A percentile compares a stretch with the other conserved stretches of the same genome.
phyloP scores from a whole-genome alignment of 2,329 filamentous ascomycete species.

The Fusarium stilboides region DNA sequence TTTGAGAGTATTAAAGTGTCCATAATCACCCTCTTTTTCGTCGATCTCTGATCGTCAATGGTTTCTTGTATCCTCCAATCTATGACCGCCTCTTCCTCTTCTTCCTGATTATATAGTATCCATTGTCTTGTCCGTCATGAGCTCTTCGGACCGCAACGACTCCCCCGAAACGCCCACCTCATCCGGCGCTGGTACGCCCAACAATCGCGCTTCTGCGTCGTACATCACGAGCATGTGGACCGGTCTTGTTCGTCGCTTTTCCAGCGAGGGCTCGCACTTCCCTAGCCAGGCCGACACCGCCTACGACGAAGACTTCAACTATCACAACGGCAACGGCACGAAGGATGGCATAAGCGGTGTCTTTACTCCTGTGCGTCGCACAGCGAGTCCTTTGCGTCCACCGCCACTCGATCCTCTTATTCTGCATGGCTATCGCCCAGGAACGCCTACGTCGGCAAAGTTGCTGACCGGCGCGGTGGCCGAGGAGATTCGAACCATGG shows the following conservation, averaged over 20 bases:
- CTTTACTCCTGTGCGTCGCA: conserved; percentile 68
- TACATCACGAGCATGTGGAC: conserved; percentile 64
- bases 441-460: conserved; percentile 72
- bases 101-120: conserved; percentile 2
- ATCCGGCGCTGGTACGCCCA: conserved; percentile 47
- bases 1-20: neutral
- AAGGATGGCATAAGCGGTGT: conserved; percentile 70
- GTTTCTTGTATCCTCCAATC: conserved; percentile 10
- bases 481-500: conserved; percentile 91
- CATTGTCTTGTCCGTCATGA: conserved; percentile 32
- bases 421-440: conserved; percentile 75
- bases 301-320: conserved; percentile 34
- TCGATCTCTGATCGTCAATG: conserved; percentile 7
- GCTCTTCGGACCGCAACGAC: conserved; percentile 41
- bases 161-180: conserved; percentile 45
- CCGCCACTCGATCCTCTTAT: conserved; percentile 88
- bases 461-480: conserved; percentile 82
- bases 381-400: conserved; percentile 85
- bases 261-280: conserved; percentile 61
- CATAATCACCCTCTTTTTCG: conserved; percentile 1
- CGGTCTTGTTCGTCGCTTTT: conserved; percentile 78
- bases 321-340: conserved; percentile 56
- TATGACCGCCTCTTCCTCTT: conserved; percentile 8
- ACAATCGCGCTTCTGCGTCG: conserved; percentile 46
- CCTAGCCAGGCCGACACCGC: conserved; percentile 50